phyloP scores from a whole-genome alignment of 179 eudicot genomes.

The Sideroxylon spinosum region DNA sequence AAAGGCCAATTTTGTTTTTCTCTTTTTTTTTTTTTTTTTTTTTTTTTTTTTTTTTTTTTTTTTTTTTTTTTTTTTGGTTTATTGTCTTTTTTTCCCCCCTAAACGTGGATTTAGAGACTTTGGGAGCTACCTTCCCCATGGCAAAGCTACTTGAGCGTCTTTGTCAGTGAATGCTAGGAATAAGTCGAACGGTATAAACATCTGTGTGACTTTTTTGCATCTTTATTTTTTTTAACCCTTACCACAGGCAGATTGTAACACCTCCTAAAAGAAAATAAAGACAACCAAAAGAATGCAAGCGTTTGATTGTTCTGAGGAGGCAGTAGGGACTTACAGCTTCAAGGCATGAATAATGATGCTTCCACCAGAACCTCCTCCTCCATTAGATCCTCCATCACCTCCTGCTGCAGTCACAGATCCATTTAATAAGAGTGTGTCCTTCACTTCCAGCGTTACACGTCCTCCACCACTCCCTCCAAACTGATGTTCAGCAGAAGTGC shows the following conservation, averaged over 20 bases:
- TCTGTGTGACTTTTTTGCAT: not conserved
- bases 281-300: not conserved
- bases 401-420: conserved; percentile 75
- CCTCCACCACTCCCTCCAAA: conserved; percentile 81
- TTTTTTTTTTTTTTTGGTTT: not conserved
- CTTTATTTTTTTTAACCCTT: not conserved
- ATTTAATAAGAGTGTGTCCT: conserved; percentile 49
- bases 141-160: not conserved
- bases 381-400: conserved; percentile 70
- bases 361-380: conserved; percentile 95
- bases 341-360: conserved; percentile 57
- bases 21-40: not conserved
- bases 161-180: not conserved
- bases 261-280: not conserved
- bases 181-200: not conserved
- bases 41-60: not conserved
- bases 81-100: no score
- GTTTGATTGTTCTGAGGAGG: conserved; percentile 11
- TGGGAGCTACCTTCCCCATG: not conserved
- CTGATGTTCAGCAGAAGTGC: conserved; percentile 45
- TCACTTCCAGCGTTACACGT: conserved; percentile 46
- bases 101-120: not conserved
- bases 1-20: not conserved
- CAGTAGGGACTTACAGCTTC: conserved; percentile 61
- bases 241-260: not conserved